Conservation (phyloP, 768 basidiomycete species). For the Phaffia australis region DNA sequence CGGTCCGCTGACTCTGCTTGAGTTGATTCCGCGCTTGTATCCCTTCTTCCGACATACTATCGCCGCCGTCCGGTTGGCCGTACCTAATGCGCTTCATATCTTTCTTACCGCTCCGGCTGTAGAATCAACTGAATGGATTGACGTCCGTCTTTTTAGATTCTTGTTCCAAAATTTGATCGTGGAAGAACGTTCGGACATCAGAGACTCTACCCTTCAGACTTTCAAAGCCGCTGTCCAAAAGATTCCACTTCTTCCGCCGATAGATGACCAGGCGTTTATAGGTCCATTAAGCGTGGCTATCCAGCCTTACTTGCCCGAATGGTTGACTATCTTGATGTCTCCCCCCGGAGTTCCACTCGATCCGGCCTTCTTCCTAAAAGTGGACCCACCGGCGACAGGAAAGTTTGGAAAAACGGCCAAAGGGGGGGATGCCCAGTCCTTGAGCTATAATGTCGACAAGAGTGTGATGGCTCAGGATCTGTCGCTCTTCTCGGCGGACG, state of each 20-base stretch:
- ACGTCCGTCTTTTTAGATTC: slow-evolving; percentile 61
- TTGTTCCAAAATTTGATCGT: slow-evolving; percentile 88
- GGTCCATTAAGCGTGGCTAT: slow-evolving; percentile 42
- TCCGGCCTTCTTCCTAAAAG: slow-evolving; percentile 50
- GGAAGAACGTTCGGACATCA: slow-evolving; percentile 78
- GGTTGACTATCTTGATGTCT: slow-evolving; percentile 49
- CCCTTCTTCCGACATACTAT: slow-evolving; percentile 98
- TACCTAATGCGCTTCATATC: slow-evolving; percentile 74
- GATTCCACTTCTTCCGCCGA: not conserved
- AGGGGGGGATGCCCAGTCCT: slow-evolving; percentile 35
- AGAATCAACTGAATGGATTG: slow-evolving; percentile 63
- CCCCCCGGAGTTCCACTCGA: slow-evolving; percentile 62
- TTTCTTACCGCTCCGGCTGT: slow-evolving; percentile 71
- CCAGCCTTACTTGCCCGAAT: slow-evolving; percentile 83
- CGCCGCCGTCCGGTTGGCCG: slow-evolving; percentile 77
- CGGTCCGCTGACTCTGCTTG: slow-evolving; percentile 48
- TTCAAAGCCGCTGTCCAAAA: slow-evolving; percentile 59
- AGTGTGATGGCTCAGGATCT: slow-evolving; percentile 85
- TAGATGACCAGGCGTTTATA: not conserved
- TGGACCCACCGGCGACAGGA: not conserved
- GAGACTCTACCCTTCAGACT: slow-evolving; percentile 56
- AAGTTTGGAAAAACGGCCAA: slow-evolving; percentile 23
- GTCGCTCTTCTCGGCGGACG: slow-evolving; percentile 63
- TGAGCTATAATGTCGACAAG: slow-evolving; percentile 91
- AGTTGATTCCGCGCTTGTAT: slow-evolving; percentile 74